phyloP scores from a whole-genome alignment of 2,329 filamentous ascomycete species.

The Fusarium longipes region DNA sequence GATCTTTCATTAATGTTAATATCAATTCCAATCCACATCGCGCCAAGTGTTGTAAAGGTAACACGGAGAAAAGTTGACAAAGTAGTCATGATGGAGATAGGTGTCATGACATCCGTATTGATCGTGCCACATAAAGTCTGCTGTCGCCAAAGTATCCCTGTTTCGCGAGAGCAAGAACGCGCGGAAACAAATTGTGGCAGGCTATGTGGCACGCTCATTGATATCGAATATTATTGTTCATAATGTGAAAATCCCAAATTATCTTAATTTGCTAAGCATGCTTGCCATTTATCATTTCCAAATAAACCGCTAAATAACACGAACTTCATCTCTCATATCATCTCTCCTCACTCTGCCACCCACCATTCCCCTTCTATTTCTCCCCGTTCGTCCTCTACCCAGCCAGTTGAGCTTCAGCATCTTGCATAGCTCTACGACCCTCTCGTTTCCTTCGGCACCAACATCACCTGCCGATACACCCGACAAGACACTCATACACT shows the following conservation, averaged over 20 bases:
- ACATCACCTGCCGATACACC: conserved; percentile 62
- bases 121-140: background rate
- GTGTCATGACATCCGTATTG: conserved; percentile 1
- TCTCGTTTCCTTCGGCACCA: conserved; percentile 78
- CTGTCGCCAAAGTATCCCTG: background rate
- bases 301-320: conserved; percentile 47
- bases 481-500: conserved; percentile 92
- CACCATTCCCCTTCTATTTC: conserved; percentile 90
- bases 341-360: conserved; percentile 69
- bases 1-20: background rate
- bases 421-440: conserved; percentile 85
- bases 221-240: too few relatives aligned
- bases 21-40: background rate
- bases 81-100: background rate
- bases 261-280: background rate
- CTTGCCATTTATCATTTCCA: background rate
- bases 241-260: background rate
- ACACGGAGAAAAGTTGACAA: too few relatives aligned
- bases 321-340: conserved; percentile 55
- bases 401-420: conserved; percentile 98
- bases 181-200: too few relatives aligned
- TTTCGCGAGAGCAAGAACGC: background rate
- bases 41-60: background rate
- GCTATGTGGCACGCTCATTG: background rate
- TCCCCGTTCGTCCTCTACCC: conserved; percentile 85